phyloP scores from a whole-genome alignment of 805 yeast genomes.

The Citeromyces nyonsensis region DNA sequence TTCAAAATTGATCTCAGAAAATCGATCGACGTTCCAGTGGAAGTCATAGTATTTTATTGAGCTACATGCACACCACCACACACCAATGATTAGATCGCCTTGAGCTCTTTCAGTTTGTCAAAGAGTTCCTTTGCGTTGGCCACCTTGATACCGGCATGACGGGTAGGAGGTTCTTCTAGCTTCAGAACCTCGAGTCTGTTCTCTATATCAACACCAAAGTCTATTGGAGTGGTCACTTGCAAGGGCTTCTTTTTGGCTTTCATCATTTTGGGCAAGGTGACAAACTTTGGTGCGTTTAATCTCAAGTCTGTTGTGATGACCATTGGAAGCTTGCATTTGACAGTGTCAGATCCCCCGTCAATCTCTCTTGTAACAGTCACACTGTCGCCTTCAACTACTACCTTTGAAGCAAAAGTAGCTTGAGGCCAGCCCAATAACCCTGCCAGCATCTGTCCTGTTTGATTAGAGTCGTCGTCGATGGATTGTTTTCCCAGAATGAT shows the following conservation, averaged over 20 bases:
- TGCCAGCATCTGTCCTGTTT: conserved; percentile 94
- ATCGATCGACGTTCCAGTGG: conserved; percentile 7
- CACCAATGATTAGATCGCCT: conserved; percentile 33
- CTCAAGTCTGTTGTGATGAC: conserved; percentile 88
- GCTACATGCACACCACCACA: not conserved
- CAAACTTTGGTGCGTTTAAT: conserved; percentile 89
- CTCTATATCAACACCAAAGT: conserved; percentile 51
- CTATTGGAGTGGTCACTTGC: conserved; percentile 46
- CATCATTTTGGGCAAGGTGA: conserved; percentile 93
- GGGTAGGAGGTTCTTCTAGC: conserved; percentile 75
- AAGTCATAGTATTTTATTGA: conserved; percentile 5
- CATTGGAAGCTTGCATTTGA: conserved; percentile 67
- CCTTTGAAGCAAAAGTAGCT: conserved; percentile 88
- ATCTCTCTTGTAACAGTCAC: conserved; percentile 79
- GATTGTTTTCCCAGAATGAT: conserved; percentile 93
- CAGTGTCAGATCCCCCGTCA: conserved; percentile 87
- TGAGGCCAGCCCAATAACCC: conserved; percentile 93
- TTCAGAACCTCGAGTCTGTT: conserved; percentile 53
- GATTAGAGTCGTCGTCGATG: conserved; percentile 88
- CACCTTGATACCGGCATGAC: conserved; percentile 74
- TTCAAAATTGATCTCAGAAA: conserved; percentile 14
- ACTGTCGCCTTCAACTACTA: conserved; percentile 34
- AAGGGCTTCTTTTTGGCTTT: conserved; percentile 96
- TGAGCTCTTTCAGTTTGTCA: conserved; percentile 58
- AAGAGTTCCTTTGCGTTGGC: conserved; percentile 71